Percentiles rank a stretch among this genome's conserved stretches.
Conservation (phyloP, 177 flowering plant species). For the Vitis hybrid region DNA sequence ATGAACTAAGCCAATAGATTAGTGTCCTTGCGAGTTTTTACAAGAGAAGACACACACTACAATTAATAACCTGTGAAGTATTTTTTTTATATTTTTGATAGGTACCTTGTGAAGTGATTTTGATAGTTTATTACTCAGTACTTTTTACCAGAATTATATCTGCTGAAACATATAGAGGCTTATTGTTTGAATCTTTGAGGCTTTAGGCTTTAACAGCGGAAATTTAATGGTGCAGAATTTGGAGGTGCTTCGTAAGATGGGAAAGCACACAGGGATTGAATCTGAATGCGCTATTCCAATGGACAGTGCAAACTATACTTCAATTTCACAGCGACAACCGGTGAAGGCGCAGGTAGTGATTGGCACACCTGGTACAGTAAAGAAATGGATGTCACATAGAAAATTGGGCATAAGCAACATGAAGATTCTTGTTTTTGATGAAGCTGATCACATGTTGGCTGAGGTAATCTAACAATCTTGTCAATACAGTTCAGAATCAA, state of each 20-base stretch:
- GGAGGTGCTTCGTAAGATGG: constrained; percentile 86
- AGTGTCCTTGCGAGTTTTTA: no score
- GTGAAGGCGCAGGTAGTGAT: constrained; percentile 72
- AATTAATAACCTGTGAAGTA: background rate
- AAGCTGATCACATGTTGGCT: constrained; percentile 97
- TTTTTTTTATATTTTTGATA: no score
- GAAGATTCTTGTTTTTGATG: constrained; percentile 94
- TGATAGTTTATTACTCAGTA: no score
- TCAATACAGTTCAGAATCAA: background rate
- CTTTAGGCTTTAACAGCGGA: no score
- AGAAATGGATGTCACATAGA: constrained; percentile 55
- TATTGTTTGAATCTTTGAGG: no score
- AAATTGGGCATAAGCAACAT: constrained; percentile 49
- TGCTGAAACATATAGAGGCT: no score
- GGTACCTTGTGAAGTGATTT: no score
- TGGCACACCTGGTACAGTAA: constrained; percentile 93
- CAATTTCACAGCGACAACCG: constrained; percentile 44
- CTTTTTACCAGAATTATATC: no score
- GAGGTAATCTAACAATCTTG: constrained; percentile 45
- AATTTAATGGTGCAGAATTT: constrained; percentile 51
- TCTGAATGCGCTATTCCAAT: constrained; percentile 67
- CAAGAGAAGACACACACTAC: no score
- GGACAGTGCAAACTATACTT: constrained; percentile 41
- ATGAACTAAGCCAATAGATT: no score
- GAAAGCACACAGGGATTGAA: constrained; percentile 75